Conservation (phyloP, 2,329 filamentous ascomycete species). For the Fusarium gaditjirri region DNA sequence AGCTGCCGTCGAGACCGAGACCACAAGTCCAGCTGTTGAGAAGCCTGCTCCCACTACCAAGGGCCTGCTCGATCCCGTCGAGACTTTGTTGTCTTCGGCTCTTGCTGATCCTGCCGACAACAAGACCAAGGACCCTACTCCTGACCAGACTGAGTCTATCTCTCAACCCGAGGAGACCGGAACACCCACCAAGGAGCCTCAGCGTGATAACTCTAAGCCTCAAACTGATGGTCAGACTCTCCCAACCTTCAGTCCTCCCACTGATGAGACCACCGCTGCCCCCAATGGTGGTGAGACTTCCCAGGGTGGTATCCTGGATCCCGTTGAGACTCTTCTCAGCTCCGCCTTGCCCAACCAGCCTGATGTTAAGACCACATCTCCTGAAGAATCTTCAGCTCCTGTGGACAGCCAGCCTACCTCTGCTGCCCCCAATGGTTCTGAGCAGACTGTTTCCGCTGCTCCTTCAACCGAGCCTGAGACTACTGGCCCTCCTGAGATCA, state of each 20-base stretch:
- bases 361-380: constrained; percentile 11
- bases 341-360: constrained; percentile 29
- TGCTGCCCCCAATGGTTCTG: constrained; percentile 2
- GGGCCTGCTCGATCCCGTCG: constrained; percentile 34
- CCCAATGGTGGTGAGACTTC: constrained; percentile 18
- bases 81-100: constrained; percentile 31
- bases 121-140: constrained; percentile 11
- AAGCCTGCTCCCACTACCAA: constrained; percentile 26
- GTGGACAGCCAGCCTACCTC: constrained; percentile 19
- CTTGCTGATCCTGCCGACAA: constrained; percentile 22
- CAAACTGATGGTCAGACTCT: constrained; percentile 18
- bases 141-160: constrained; percentile 20
- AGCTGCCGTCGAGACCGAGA: constrained; percentile 10
- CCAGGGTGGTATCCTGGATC: constrained; percentile 37
- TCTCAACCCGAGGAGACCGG: constrained; percentile 18
- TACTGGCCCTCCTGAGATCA: constrained; percentile 11
- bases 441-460: constrained; percentile 21
- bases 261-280: constrained; percentile 20
- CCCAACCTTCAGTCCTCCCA: constrained; percentile 12
- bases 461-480: constrained; percentile 27
- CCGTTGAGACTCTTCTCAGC: constrained; percentile 37
- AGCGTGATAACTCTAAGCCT: constrained; percentile 23
- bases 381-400: constrained; percentile 14
- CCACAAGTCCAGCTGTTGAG: constrained; percentile 3
- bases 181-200: constrained; percentile 22